Conservation (phyloP, 805 yeast genomes). For the Saturnispora sekii region DNA sequence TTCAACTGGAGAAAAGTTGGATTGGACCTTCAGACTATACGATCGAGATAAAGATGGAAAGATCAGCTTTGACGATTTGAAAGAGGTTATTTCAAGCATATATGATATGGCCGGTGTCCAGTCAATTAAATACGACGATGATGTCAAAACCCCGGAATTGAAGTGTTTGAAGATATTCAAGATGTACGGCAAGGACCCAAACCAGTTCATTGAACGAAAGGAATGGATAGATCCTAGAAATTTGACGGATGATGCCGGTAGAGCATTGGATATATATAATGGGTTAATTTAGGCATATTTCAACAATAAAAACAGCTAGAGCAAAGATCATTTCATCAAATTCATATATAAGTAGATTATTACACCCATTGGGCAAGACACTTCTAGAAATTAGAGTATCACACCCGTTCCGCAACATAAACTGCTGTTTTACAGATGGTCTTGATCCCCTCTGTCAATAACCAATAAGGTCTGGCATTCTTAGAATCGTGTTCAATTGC, state of each 20-base stretch:
- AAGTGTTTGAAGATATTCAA: constrained; percentile 60
- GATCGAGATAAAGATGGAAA: constrained; percentile 75
- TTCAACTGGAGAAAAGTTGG: constrained; percentile 67
- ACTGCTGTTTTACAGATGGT: constrained; percentile 79
- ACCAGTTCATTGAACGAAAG: constrained; percentile 45
- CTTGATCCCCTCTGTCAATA: constrained; percentile 83
- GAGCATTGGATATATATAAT: constrained; percentile 54
- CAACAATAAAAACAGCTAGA: not conserved
- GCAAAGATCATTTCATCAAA: not conserved
- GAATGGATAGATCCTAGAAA: constrained; percentile 80
- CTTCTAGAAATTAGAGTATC: constrained; percentile 58
- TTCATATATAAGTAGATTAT: constrained; percentile 4
- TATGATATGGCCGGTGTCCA: constrained; percentile 88
- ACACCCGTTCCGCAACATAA: constrained; percentile 81
- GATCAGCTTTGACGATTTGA: constrained; percentile 68
- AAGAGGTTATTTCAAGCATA: constrained; percentile 69
- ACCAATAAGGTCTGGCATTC: constrained; percentile 83
- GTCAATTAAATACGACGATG: constrained; percentile 81
- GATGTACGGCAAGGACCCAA: constrained; percentile 2
- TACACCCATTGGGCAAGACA: constrained; percentile 83
- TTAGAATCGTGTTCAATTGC: constrained; percentile 90
- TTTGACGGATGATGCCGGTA: constrained; percentile 64
- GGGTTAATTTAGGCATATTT: constrained; percentile 17
- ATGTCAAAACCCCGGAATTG: constrained; percentile 85
- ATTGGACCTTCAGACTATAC: constrained; percentile 84